phyloP scores from a whole-genome alignment of 208 protist genomes.

The Acanthamoeba triangularis region DNA sequence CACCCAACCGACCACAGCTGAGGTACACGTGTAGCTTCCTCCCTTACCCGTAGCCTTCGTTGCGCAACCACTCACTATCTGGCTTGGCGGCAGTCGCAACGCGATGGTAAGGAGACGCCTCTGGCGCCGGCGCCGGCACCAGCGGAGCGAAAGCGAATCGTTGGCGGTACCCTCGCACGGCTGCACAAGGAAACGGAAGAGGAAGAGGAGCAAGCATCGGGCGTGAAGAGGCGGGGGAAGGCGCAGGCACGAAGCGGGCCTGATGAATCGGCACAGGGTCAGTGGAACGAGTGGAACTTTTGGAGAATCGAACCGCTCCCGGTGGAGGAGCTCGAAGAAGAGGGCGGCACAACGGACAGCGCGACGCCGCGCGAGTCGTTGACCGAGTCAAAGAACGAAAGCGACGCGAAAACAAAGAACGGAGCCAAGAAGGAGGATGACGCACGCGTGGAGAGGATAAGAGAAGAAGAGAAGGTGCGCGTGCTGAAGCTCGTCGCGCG shows the following conservation, averaged over 20 bases:
- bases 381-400: background rate
- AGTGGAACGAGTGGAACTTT: background rate
- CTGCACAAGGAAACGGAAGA: background rate
- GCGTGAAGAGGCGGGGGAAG: background rate
- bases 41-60: no score
- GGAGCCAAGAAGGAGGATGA: background rate
- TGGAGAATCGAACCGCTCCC: background rate
- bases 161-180: background rate
- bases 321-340: background rate
- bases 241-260: no score
- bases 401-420: background rate
- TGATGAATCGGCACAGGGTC: background rate
- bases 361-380: background rate
- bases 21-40: no score
- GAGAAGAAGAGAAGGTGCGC: background rate
- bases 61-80: background rate
- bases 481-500: background rate
- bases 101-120: background rate
- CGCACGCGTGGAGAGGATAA: background rate
- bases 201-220: background rate
- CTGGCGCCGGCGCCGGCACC: background rate
- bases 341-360: background rate
- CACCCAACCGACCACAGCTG: no score
- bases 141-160: background rate
- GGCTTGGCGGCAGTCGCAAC: background rate